These are phyloP conservation scores for Globisporangium paroecandrum DNA, from an alignment of 352 stramenopile genomes.

Conservation along the genomic window DNA sequence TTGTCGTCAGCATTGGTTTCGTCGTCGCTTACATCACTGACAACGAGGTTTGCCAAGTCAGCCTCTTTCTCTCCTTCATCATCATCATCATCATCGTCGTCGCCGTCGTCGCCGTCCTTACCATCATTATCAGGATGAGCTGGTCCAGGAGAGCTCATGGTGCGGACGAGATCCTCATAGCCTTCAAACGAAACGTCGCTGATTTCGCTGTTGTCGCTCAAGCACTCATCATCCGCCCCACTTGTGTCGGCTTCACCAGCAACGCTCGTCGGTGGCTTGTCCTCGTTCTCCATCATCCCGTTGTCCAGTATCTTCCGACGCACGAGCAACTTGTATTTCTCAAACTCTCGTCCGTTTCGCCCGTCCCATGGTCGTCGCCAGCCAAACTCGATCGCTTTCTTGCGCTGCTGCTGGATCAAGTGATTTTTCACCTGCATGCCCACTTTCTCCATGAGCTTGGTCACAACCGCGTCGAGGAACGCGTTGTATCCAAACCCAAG, in stretches of 20 bases:
- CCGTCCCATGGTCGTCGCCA: constrained; percentile 68
- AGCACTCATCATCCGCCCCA: constrained; percentile 14
- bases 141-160: constrained; percentile 3
- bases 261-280: background rate
- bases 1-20: constrained; percentile 28
- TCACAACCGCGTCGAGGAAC: constrained; percentile 62
- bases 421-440: constrained; percentile 45
- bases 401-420: constrained; percentile 56
- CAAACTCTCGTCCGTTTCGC: constrained; percentile 53
- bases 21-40: constrained; percentile 50
- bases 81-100: constrained; percentile 23
- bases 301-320: constrained; percentile 34
- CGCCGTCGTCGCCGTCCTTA: background rate
- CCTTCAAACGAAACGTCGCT: constrained; percentile 72
- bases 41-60: constrained; percentile 33
- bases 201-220: constrained; percentile 67
- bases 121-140: background rate
- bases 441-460: constrained; percentile 47
- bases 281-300: constrained; percentile 25
- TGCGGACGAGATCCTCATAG: constrained; percentile 53
- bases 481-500: constrained; percentile 48
- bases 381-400: constrained; percentile 55
- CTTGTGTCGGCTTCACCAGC: constrained; percentile 1
- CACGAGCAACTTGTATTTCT: constrained; percentile 50
- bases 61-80: constrained; percentile 21